Evolutionary conservation across 2,329 filamentous ascomycete genomes (phyloP).

Genomic region (Sclerotinia subarctica): DNA sequence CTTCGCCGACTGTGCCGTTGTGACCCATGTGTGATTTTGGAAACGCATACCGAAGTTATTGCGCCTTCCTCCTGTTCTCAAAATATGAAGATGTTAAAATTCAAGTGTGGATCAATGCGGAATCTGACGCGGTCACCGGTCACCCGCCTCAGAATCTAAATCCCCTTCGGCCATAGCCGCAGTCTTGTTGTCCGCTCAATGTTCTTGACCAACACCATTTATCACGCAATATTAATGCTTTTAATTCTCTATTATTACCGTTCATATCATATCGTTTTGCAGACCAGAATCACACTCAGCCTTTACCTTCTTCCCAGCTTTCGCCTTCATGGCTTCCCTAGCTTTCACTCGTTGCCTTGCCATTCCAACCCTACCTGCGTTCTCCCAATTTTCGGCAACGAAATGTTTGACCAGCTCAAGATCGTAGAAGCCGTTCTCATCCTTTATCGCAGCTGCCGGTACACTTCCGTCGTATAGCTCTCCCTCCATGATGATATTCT

Average conservation of each 20-base stretch:
- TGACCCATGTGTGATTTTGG: not conserved
- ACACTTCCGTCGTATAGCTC: slow-evolving; percentile 42
- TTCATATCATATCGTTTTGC: not conserved
- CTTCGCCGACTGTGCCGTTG: no score
- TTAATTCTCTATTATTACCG: not conserved
- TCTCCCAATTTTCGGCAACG: slow-evolving; percentile 42
- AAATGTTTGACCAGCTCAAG: slow-evolving; percentile 45
- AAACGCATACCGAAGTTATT: not conserved
- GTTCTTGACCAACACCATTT: not conserved
- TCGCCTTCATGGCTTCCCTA: slow-evolving; percentile 25
- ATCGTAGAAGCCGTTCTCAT: slow-evolving; percentile 45
- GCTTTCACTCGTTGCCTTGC: slow-evolving; percentile 29
- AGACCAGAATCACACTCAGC: not conserved
- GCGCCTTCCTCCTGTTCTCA: not conserved
- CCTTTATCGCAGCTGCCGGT: slow-evolving; percentile 35
- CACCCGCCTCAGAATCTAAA: not conserved
- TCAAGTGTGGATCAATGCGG: not conserved
- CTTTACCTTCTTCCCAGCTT: slow-evolving; percentile 24
- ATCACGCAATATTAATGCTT: not conserved
- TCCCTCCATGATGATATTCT: slow-evolving; percentile 49
- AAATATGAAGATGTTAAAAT: not conserved
- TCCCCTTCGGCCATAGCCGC: not conserved
- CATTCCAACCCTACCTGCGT: slow-evolving; percentile 41
- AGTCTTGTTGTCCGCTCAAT: not conserved
- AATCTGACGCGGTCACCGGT: not conserved